Evolutionary conservation across 140 eudicot genomes (phyloP).

Genomic region (Cichorium intybus): DNA sequence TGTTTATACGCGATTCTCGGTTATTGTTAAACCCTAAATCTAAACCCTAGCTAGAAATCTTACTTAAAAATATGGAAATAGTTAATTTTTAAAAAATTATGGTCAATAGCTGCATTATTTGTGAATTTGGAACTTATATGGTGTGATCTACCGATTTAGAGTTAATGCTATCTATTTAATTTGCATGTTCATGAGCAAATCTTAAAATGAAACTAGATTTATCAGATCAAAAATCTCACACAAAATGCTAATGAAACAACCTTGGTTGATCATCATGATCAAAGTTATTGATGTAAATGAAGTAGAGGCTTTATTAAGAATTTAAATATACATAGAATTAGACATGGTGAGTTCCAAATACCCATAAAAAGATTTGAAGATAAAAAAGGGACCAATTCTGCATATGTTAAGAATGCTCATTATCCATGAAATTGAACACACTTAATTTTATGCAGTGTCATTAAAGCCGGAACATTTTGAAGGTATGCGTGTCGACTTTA

Average conservation of each 20-base stretch:
- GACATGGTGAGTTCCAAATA: neutral
- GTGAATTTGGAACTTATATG: neutral
- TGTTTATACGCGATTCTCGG: neutral
- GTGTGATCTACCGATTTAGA: slow-evolving; percentile 14
- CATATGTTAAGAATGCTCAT: too few relatives aligned
- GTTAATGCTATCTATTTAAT: neutral
- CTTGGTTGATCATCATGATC: neutral
- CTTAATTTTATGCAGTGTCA: slow-evolving; percentile 59
- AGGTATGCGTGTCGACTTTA: slow-evolving; percentile 90
- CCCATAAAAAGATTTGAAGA: neutral
- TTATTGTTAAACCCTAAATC: slow-evolving; percentile 28
- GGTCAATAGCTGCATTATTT: neutral
- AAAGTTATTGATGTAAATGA: slow-evolving; percentile 2
- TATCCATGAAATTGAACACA: slow-evolving; percentile 14
- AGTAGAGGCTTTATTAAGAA: neutral
- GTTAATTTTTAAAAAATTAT: neutral
- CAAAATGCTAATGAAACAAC: neutral
- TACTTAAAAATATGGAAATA: neutral
- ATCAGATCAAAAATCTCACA: too few relatives aligned
- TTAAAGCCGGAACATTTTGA: slow-evolving; percentile 89
- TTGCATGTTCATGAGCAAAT: slow-evolving; percentile 4
- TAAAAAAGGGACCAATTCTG: neutral
- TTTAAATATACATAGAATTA: neutral
- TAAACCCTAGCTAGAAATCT: slow-evolving; percentile 24
- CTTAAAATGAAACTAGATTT: neutral